Conservation (phyloP, 2,329 filamentous ascomycete genomes). For the Trichoderma sp. region DNA sequence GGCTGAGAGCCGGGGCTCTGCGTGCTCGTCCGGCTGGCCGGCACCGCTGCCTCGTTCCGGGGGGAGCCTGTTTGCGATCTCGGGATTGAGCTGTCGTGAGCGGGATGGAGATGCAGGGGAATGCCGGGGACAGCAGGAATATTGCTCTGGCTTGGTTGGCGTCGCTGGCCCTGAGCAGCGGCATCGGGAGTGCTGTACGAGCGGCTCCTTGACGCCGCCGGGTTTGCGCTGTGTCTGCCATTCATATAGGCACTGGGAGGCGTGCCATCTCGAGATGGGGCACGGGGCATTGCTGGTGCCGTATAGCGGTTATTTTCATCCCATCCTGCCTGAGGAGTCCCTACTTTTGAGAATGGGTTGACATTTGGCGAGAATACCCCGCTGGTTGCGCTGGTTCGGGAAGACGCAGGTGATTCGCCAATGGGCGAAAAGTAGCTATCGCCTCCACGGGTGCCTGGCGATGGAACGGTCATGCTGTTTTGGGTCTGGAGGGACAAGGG, state of each 20-base stretch:
- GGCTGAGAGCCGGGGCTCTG: constrained; percentile 72
- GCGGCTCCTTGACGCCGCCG: constrained; percentile 73
- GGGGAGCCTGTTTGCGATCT: constrained; percentile 85
- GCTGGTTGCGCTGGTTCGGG: constrained; percentile 74
- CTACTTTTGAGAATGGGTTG: constrained; percentile 72
- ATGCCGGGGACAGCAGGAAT: constrained; percentile 78
- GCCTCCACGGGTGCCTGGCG: constrained; percentile 64
- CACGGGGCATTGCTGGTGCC: constrained; percentile 81
- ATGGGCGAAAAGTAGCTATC: constrained; percentile 95
- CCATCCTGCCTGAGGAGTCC: constrained; percentile 69
- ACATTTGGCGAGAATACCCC: constrained; percentile 65
- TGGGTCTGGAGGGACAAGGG: constrained; percentile 72
- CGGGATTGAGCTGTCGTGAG: constrained; percentile 67
- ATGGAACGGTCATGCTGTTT: constrained; percentile 48
- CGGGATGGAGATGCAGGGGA: constrained; percentile 67
- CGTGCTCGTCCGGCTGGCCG: constrained; percentile 65
- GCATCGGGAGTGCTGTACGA: constrained; percentile 97
- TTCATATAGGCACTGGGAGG: constrained; percentile 68
- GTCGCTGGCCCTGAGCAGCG: constrained; percentile 67
- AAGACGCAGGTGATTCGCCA: constrained; percentile 76
- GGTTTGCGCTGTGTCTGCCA: constrained; percentile 53
- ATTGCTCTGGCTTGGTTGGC: constrained; percentile 57
- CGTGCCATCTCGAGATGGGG: constrained; percentile 75
- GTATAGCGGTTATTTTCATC: constrained; percentile 83
- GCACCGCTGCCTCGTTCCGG: constrained; percentile 67